Evolutionary conservation across 257 asterid genomes (phyloP).

Genomic region (Jacaranda mimosifolia): DNA sequence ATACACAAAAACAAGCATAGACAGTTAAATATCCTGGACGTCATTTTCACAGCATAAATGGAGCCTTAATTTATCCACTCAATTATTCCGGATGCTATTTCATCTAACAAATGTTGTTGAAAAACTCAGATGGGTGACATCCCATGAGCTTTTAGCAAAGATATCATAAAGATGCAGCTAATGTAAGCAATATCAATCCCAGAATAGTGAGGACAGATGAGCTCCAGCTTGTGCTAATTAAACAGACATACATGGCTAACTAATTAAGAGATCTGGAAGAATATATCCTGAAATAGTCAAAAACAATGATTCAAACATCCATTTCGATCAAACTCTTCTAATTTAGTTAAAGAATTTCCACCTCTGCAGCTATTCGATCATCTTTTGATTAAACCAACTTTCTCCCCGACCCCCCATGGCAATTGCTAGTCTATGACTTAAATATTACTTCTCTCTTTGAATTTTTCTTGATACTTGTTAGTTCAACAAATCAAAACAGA

Average conservation of each 20-base stretch:
- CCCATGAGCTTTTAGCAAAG: background rate
- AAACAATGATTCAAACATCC: background rate
- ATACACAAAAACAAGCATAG: background rate
- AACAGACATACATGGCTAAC: conserved; percentile 7
- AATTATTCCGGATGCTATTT: background rate
- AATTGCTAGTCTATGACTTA: no score
- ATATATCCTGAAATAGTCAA: background rate
- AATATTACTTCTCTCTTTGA: no score
- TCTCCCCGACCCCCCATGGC: background rate
- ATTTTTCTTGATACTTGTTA: no score
- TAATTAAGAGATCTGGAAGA: conserved; percentile 17
- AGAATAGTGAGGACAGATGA: conserved; percentile 12
- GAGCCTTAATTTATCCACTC: background rate
- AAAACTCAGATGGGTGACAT: background rate
- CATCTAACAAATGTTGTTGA: conserved; percentile 14
- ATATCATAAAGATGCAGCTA: background rate
- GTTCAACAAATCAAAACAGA: no score
- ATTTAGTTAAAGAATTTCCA: background rate
- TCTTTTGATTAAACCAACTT: background rate
- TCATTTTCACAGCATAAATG: background rate
- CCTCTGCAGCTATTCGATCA: background rate
- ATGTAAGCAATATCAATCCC: conserved; percentile 17
- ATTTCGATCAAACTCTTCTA: background rate
- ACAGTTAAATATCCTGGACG: background rate
- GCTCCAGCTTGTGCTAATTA: background rate